phyloP scores from a whole-genome alignment of 2,329 filamentous ascomycete species.

The Penicillium aurantiogriseum region DNA sequence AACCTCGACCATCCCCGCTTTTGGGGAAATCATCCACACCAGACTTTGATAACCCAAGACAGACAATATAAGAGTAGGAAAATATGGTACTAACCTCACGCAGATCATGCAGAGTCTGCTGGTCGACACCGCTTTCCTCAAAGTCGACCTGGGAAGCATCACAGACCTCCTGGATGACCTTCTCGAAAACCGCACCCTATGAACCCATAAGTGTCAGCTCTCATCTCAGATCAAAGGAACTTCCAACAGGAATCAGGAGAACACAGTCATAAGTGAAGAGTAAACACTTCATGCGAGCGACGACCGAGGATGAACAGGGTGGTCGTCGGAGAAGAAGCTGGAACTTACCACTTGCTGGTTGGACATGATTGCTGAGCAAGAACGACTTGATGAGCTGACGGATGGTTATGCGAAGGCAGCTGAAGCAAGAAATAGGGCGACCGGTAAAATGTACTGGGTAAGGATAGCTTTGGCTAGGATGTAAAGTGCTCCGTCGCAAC shows the following conservation, averaged over 20 bases:
- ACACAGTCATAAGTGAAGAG: neutral
- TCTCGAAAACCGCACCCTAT: conserved; percentile 76
- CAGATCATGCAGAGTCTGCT: conserved; percentile 81
- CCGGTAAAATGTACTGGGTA: conserved; percentile 24
- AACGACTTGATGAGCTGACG: conserved; percentile 2
- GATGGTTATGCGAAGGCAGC: conserved; percentile 22
- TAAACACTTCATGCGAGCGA: conserved; percentile 23
- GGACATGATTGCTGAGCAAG: conserved; percentile 39
- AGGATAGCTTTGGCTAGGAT: conserved; percentile 17
- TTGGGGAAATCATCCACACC: conserved; percentile 22
- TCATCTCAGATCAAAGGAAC: conserved; percentile 2
- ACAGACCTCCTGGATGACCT: conserved; percentile 91
- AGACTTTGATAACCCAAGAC: conserved; percentile 1
- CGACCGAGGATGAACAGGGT: conserved; percentile 18
- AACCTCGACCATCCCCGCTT: conserved; percentile 32
- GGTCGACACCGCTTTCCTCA: conserved; percentile 91
- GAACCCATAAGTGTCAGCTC: conserved; percentile 29
- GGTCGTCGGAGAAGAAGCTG: conserved; percentile 17
- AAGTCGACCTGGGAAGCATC: conserved; percentile 91
- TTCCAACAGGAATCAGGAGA: neutral
- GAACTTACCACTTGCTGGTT: conserved; percentile 51
- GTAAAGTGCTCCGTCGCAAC: conserved; percentile 22
- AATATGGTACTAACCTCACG: conserved; percentile 66
- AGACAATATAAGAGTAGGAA: conserved; percentile 8
- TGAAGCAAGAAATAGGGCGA: neutral